Percentiles rank a stretch among this genome's conserved stretches.
Evolutionary conservation across 352 stramenopile species (phyloP).

Genomic region (Pythium sp.): DNA sequence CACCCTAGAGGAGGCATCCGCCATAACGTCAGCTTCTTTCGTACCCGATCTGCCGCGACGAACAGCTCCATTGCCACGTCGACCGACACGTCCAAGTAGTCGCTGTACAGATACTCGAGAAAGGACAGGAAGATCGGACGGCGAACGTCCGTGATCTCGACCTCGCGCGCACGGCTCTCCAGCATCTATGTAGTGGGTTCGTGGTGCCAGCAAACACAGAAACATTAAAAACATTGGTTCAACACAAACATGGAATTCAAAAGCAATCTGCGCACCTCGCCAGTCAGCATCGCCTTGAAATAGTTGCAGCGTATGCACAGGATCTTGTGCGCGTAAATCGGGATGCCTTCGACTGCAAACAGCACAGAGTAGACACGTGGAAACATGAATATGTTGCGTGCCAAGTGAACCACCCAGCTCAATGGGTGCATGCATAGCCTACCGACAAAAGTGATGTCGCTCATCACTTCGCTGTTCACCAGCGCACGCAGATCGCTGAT

Average conservation of each 20-base stretch:
- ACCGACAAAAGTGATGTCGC: constrained; percentile 87
- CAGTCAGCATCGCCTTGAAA: constrained; percentile 90
- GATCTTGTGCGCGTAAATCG: constrained; percentile 90
- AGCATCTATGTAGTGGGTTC: constrained; percentile 71
- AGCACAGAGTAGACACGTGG: not conserved
- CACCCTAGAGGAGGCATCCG: not conserved
- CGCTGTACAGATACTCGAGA: constrained; percentile 96
- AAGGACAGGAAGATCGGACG: constrained; percentile 92
- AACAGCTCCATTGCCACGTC: constrained; percentile 95
- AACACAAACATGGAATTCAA: not conserved
- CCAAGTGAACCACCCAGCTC: no score
- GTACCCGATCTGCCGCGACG: constrained; percentile 87
- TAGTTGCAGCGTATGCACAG: constrained; percentile 93
- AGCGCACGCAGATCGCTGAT: constrained; percentile 69
- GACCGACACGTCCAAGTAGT: constrained; percentile 90
- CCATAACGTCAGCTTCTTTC: constrained; percentile 1
- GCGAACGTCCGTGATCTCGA: constrained; percentile 91
- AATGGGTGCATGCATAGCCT: constrained; percentile 7
- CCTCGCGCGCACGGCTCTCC: constrained; percentile 82
- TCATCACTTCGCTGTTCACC: constrained; percentile 86
- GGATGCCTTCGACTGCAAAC: constrained; percentile 74
- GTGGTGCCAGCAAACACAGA: not conserved
- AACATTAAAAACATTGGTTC: not conserved
- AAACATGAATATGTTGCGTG: no score
- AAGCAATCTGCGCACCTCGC: constrained; percentile 38